Conservation (phyloP, 768 basidiomycete genomes). For the Collybia nuda region DNA sequence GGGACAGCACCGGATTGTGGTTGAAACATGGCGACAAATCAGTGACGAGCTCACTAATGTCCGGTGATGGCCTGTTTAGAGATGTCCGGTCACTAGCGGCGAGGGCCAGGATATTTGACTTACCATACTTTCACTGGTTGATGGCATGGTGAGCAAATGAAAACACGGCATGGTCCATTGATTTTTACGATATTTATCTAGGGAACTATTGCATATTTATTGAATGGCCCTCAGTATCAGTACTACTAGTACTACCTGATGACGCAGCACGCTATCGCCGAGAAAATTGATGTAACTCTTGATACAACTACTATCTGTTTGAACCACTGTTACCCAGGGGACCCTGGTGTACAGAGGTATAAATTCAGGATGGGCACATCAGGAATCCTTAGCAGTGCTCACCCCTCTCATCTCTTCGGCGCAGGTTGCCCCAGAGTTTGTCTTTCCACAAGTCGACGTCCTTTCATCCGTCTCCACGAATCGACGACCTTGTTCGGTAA, state of each 20-base stretch:
- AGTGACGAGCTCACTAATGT: too few relatives aligned
- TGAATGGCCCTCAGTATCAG: too few relatives aligned
- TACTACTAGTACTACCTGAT: background rate
- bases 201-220: too few relatives aligned
- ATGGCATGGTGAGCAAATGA: too few relatives aligned
- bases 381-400: constrained; percentile 44
- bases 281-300: constrained; percentile 17
- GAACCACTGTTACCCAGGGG: constrained; percentile 22
- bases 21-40: too few relatives aligned
- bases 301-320: background rate
- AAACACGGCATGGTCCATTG: too few relatives aligned
- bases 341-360: constrained; percentile 23
- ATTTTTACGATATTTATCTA: too few relatives aligned
- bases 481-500: constrained; percentile 20
- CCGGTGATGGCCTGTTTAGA: too few relatives aligned
- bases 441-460: constrained; percentile 42
- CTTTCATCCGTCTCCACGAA: constrained; percentile 16
- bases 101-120: too few relatives aligned
- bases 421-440: constrained; percentile 46
- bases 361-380: constrained; percentile 22
- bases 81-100: too few relatives aligned
- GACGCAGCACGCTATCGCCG: background rate
- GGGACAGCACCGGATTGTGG: too few relatives aligned
- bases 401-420: constrained; percentile 37
- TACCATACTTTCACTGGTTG: too few relatives aligned